Percentiles rank a stretch among this genome's conserved stretches.
phyloP scores from a whole-genome alignment of 2,329 filamentous ascomycete genomes.

The Xylaria sp. region DNA sequence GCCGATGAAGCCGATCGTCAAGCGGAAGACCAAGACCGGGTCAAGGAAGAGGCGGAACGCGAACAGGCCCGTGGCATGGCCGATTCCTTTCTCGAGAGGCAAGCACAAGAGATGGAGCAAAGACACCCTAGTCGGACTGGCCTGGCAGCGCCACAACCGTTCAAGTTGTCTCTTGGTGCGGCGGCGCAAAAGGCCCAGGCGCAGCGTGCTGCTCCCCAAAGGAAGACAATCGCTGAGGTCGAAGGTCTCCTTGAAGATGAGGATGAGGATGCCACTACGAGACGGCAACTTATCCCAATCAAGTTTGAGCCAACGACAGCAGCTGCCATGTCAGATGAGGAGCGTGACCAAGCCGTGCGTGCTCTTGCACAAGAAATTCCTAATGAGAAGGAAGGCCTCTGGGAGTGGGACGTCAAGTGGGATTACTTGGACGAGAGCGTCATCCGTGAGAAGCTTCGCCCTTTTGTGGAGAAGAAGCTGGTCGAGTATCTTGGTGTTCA shows the following conservation, averaged over 20 bases:
- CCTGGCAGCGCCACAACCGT: conserved; percentile 69
- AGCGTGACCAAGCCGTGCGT: conserved; percentile 79
- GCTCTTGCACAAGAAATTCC: conserved; percentile 90
- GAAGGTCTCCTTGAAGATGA: conserved; percentile 95
- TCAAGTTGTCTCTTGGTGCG: conserved; percentile 91
- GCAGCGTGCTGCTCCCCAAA: conserved; percentile 60
- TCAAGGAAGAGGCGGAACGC: conserved; percentile 70
- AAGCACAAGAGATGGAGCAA: conserved; percentile 75
- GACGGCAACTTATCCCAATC: conserved; percentile 80
- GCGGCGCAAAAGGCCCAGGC: conserved; percentile 76
- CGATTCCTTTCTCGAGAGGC: conserved; percentile 86
- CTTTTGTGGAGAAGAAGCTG: conserved; percentile 98
- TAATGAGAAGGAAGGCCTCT: conserved; percentile 81
- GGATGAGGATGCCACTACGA: conserved; percentile 75
- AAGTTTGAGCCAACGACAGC: conserved; percentile 75
- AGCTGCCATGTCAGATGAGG: conserved; percentile 80
- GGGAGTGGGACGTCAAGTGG: conserved; percentile 94
- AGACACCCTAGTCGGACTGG: conserved; percentile 46
- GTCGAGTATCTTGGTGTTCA: conserved; percentile 96
- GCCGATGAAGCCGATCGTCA: conserved; percentile 83
- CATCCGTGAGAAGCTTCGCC: conserved; percentile 83
- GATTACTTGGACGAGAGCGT: conserved; percentile 83
- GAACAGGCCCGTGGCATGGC: conserved; percentile 85
- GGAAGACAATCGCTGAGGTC: conserved; percentile 88
- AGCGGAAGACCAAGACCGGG: conserved; percentile 76